Evolutionary conservation across 129 eudicot genomes (phyloP), one percentile per base, ranked within the genome.

Genomic region (Escallonia herrerae): DNA sequence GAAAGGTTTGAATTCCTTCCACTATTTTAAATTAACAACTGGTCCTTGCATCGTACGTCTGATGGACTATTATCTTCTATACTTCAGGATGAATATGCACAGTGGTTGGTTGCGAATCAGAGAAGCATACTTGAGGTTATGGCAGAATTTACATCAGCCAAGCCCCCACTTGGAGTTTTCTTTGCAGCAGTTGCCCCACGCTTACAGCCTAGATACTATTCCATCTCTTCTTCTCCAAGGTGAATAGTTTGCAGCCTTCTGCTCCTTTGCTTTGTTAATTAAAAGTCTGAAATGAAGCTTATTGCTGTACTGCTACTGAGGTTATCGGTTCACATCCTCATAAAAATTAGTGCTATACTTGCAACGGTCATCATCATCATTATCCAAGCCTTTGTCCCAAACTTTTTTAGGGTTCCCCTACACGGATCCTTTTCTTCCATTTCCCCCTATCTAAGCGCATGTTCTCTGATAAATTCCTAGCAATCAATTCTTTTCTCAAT

Each of bases 141-240:
- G 84, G 79, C 86, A 39, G 95, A 90, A 65, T 93, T 93, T 69
- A 91, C 96, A 48, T 93, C 98, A 41, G 87, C 95, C 55, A 93
- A 76, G 67, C 98, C 96, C 39, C 87, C 96, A 45, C 85, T 93
- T 65, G 98, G 98, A 37, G 91, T 93, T 69, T 93, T 93, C 91
- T 93, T 93, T 83, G 98, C 98, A 51, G 82, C 86, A 40, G 77
- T 93, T 66, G 84, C 95, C 41, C 96, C 98, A 38, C 96, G 96
- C n/a, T 72, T 93, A 67, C 98, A 88, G 76, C 96, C 98, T 5
- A 81, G 98, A 77, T 93, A 74, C 80, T 93, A 93, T 72, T 93
- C 98, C 5, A 93, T 93, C 56, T 93, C 98, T 66, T 93, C 96
- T 46, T 93, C 98, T 7, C 86, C 96, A 12, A 83, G 76, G 98